These are phyloP conservation scores for Anthostomella pinea DNA, from an alignment of 2,329 filamentous ascomycete genomes.

Conservation along the genomic window DNA sequence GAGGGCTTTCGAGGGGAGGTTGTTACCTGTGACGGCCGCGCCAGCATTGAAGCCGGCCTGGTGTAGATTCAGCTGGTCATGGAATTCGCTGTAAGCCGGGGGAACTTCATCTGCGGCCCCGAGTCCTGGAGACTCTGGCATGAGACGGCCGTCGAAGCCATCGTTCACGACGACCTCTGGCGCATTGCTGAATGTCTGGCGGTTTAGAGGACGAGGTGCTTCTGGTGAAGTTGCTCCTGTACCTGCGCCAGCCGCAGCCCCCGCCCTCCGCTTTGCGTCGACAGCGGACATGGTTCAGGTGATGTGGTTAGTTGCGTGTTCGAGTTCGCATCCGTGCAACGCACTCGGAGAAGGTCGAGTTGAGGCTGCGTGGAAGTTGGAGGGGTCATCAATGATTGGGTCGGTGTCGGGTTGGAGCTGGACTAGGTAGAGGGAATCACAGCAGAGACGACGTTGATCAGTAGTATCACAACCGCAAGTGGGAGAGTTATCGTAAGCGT, in stretches of 20 bases:
- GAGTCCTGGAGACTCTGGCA: slow-evolving; percentile 38
- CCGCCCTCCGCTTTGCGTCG: slow-evolving; percentile 7
- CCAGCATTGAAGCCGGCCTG: slow-evolving; percentile 63
- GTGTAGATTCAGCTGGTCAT: slow-evolving; percentile 56
- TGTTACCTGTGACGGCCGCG: slow-evolving; percentile 54
- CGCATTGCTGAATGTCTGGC: slow-evolving; percentile 21
- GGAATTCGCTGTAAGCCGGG: slow-evolving; percentile 58
- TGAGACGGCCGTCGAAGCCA: slow-evolving; percentile 31
- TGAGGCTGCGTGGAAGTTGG: no score
- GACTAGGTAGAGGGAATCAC: no score
- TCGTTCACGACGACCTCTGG: slow-evolving; percentile 36
- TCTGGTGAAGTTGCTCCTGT: slow-evolving; percentile 5
- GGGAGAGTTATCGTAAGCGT: no score
- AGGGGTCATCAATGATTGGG: no score
- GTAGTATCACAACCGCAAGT: no score
- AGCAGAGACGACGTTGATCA: no score
- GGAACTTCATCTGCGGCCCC: slow-evolving; percentile 42
- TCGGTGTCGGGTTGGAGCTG: no score
- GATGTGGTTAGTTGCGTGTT: no score
- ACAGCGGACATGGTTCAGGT: slow-evolving; percentile 10
- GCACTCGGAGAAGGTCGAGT: no score
- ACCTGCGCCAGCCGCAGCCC: slow-evolving; percentile 1
- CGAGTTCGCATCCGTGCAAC: no score
- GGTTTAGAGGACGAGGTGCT: slow-evolving; percentile 7
- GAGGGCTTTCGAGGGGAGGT: neutral